Base-by-base conservation (phyloP, 2,329 filamentous ascomycete species). In the Sclerotinia sclerotiorum region DNA sequence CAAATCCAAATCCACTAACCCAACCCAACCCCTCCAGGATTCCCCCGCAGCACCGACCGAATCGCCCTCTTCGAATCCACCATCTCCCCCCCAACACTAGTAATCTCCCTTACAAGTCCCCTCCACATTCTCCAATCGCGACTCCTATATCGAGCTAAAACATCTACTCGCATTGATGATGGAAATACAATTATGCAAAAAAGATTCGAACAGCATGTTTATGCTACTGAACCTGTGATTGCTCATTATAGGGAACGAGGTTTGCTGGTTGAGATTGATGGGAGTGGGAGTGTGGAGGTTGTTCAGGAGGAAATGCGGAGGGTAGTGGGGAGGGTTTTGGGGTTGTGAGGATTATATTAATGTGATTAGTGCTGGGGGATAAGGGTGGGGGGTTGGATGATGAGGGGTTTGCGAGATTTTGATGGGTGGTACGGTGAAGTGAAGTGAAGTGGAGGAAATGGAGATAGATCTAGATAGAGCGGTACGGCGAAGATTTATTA, bases 251-350 rank as follows among this genome's bases (percentile, higher is more conserved):
- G 17, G 7, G 32, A n/a, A 15, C 65, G 32, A 24, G 32, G 19
- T 1, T n/a, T 67, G 32, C 17, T 61, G 7, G 55, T 15, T 19
- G 46, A 61, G 42, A 60, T 67, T 29, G 54, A 67, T 67, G 65
- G 32, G 7, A 17, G 35, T 39, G 35, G 42, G 42, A 39, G 19
- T 39, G 54, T 66, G 4, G 42, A 44, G 46, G n/a, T 8, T 11
- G 44, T 60, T 0, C n/a, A 46, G 42, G 24, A 15, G 24, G 44
- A 67, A 54, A 17, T 67, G 8, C 5, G 39, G 44, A 17, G 11
- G 19, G 17, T 11, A 5, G 13, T 67, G 24, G 3, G 8, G 35
- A 35, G 8, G 21, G 10, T 48, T 29, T n/a, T 61, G 27, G 2
- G 35, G 10, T 1, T 19, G n/a, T 27, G 32, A 32, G 29, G 29